Base-by-base conservation (phyloP, 805 yeast genomes). In the Candida dajiaensis region DNA sequence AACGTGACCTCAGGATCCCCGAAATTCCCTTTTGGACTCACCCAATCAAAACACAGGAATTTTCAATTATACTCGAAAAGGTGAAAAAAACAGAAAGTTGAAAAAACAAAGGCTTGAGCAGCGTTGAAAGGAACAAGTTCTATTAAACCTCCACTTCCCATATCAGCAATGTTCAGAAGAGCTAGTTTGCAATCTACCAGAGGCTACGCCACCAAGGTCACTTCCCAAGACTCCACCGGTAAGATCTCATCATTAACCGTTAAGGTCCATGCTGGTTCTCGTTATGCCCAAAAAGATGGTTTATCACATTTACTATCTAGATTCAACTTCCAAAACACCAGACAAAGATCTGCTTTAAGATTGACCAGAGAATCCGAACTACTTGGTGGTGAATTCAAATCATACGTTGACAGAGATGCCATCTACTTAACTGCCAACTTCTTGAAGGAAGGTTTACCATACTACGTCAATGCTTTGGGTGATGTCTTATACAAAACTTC, bases 341-440 rank as follows among this genome's bases (percentile, higher is more conserved):
- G 75, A 51, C 67, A 80, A 58, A 88, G 89, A 68, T 85, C 97
- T 18, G 96, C 94, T 21, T 77, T 94, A 65, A 86, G 98, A 74
- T 76, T 90, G 62, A 85, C 89, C 63, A 86, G 99, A 71, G 99
- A 94, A 73, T 73, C 90, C 43, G 99, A 92, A 73, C 79, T 94
- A 55, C 76, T 92, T 55, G 98, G 99, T 57, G 98, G 96, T 65
- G 70, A 69, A 50, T 78, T 89, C 68, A 63, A 76, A 42, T 73
- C 95, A 40, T 60, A 64, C 47, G 83, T 89, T 58, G 81, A 86
- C 67, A 85, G 97, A 74, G 98, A 94, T 66, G 74, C 83, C 59
- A 78, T 94, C 54, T 79, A 86, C 51, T 78, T 92, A 62, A 77
- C 79, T 56, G 83, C 98, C 50, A 76, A 78, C 58, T 94, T 94